Base-by-base conservation (phyloP, 1,284 basidiomycete species). In the Blastosporella zonata region DNA sequence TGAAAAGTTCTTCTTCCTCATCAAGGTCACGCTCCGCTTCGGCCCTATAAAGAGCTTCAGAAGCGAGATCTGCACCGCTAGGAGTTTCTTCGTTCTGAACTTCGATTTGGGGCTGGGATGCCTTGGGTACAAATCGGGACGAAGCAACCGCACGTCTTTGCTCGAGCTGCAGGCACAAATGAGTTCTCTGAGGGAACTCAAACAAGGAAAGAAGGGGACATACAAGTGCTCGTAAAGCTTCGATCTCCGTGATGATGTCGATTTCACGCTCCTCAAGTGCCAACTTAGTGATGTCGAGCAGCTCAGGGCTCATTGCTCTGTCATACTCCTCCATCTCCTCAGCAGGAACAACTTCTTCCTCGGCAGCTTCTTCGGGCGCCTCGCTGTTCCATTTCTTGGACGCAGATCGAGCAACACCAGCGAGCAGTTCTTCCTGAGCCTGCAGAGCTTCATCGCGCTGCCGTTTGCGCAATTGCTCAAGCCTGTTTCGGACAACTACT, bases 361-460 rank as follows among this genome's bases (percentile, higher is more conserved):
- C 64, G 20, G 58, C 46, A 31, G 47, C 46, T 29, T 67, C 67
- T 34, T 70, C 69, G 25, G 71, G 65, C 25, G 67, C 64, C 45
- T 77, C 75, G 46, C 73, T 68, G 15, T 70, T 74, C 46, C 71
- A 66, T 49, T 74, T 70, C 49, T 68, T 72, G 27, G 74, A 70
- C 3, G 77, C 79, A 23, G 78, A 74, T 49, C 74, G 79, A 31
- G 78, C 81, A 47, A 91, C 84, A 42, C 87, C 88, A 40, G 88
- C 90, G 31, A 95, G 78, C 18, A 99, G 73, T 64, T 98, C 95
- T 62, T 92, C 86, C 62, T 97, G 91, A 0, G 94, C 93, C 60
- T 89, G 87, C 38, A 92, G 68, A 1, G 96, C 97, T 64, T 98
- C 95, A 59, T 97, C 93, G 46, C 96, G 82, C 67, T 99, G 97